These are phyloP conservation scores for Cyclanthera cordifolia DNA, from an alignment of 306 rosid genomes.

Conservation along the genomic window DNA sequence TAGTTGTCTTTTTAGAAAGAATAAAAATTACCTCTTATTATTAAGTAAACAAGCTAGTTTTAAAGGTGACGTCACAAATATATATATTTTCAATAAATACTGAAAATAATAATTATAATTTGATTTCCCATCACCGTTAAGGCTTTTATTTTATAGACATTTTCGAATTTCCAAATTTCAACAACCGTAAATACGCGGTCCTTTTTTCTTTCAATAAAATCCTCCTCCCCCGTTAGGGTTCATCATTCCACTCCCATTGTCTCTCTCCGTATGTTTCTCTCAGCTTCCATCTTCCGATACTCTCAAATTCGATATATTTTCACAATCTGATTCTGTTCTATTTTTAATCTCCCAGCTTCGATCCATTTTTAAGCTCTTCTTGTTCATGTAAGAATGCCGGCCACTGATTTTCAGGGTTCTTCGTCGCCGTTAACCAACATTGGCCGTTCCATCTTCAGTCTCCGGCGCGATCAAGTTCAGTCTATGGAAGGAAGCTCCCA, in stretches of 20 bases:
- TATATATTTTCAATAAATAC: no score
- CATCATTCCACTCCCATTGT: constrained; percentile 11
- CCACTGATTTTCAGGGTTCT: constrained; percentile 48
- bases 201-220: constrained; percentile 27
- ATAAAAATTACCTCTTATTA: no score
- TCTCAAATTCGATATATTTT: neutral
- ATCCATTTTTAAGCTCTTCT: neutral
- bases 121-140: no score
- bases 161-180: constrained; percentile 1
- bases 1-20: no score
- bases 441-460: constrained; percentile 48
- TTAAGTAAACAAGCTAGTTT: no score
- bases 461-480: constrained; percentile 34
- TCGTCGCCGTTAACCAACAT: constrained; percentile 34
- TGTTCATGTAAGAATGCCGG: constrained; percentile 44
- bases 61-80: no score
- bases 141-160: no score
- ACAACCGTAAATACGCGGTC: constrained; percentile 45
- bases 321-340: neutral
- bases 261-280: neutral
- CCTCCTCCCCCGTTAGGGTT: constrained; percentile 33
- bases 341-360: neutral
- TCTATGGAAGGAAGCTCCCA: constrained; percentile 34
- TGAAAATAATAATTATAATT: no score
- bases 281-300: neutral